Percentiles rank a stretch among this genome's conserved stretches.
Conservation (phyloP, 352 stramenopile genomes). For the Elongisporangium anandrum region DNA sequence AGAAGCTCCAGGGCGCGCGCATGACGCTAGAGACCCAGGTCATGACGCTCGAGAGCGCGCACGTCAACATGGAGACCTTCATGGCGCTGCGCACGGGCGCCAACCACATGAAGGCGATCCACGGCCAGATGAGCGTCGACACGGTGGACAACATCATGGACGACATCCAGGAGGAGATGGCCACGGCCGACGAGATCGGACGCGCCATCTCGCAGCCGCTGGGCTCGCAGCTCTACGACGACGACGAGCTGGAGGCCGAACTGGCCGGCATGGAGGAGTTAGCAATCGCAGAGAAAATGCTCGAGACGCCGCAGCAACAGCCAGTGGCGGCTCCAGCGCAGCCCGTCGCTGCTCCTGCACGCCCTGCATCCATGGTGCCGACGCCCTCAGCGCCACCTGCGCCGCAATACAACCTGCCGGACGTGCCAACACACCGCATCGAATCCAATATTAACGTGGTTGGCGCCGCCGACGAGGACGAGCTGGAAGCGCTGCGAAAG, state of each 20-base stretch:
- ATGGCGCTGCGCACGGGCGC: constrained; percentile 90
- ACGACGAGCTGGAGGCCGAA: constrained; percentile 95
- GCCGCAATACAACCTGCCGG: constrained; percentile 66
- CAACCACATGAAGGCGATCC: constrained; percentile 94
- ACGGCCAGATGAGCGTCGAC: constrained; percentile 95
- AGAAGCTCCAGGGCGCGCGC: constrained; percentile 96
- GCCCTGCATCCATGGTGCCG: constrained; percentile 10
- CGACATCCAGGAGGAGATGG: constrained; percentile 97
- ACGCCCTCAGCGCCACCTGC: constrained; percentile 15
- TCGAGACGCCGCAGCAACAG: constrained; percentile 24
- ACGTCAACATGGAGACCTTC: constrained; percentile 97
- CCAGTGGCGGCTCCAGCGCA: constrained; percentile 16
- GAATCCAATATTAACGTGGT: constrained; percentile 78
- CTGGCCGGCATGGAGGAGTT: constrained; percentile 91
- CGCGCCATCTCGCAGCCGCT: constrained; percentile 93
- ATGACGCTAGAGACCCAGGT: constrained; percentile 95
- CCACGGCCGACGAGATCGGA: constrained; percentile 92
- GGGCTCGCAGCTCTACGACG: constrained; percentile 88
- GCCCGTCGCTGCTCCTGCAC: constrained; percentile 17
- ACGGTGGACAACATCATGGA: constrained; percentile 98
- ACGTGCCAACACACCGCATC: constrained; percentile 69
- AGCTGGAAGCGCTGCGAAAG: constrained; percentile 78
- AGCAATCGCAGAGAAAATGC: constrained; percentile 88
- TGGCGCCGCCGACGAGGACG: constrained; percentile 70
- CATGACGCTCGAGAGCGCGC: constrained; percentile 90